These are phyloP conservation scores for Halophytophthora batemanensis DNA, from an alignment of 352 stramenopile genomes.

Conservation along the genomic window DNA sequence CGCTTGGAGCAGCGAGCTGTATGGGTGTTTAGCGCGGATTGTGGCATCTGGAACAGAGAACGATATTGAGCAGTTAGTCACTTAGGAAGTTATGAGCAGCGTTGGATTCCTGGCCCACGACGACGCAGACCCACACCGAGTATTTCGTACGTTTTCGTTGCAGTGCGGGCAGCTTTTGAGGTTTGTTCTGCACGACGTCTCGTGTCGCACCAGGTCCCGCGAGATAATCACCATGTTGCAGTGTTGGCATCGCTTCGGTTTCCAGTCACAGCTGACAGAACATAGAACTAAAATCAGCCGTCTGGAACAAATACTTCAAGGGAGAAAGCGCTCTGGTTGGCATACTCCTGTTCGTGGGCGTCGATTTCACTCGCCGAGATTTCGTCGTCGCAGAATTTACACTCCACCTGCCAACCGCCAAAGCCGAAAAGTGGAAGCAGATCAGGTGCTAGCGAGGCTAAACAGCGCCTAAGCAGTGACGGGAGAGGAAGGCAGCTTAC, in stretches of 20 bases:
- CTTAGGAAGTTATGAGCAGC: neutral
- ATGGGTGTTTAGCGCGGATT: slow-evolving; percentile 41
- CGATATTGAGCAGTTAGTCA: slow-evolving; percentile 1
- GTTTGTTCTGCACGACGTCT: slow-evolving; percentile 66
- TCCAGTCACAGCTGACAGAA: slow-evolving; percentile 63
- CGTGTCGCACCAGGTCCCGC: slow-evolving; percentile 56
- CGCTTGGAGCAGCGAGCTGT: slow-evolving; percentile 64
- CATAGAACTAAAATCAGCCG: too few relatives aligned
- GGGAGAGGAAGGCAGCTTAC: slow-evolving; percentile 1
- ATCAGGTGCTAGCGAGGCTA: neutral
- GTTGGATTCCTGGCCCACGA: neutral
- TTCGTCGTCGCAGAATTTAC: slow-evolving; percentile 82
- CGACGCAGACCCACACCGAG: neutral
- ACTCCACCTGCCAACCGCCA: slow-evolving; percentile 37
- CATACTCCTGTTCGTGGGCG: slow-evolving; percentile 56
- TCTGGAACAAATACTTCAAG: too few relatives aligned
- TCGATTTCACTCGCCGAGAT: slow-evolving; percentile 51
- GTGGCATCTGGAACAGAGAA: slow-evolving; percentile 41
- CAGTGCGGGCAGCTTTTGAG: slow-evolving; percentile 64
- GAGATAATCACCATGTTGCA: slow-evolving; percentile 85
- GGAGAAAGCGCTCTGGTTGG: neutral
- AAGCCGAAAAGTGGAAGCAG: neutral
- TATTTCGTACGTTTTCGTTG: slow-evolving; percentile 44
- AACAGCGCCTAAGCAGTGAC: neutral
- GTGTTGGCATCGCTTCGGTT: slow-evolving; percentile 70